Evolutionary conservation across 352 stramenopile genomes (phyloP).

Genomic region (Phytopythium chamaehyphon): DNA sequence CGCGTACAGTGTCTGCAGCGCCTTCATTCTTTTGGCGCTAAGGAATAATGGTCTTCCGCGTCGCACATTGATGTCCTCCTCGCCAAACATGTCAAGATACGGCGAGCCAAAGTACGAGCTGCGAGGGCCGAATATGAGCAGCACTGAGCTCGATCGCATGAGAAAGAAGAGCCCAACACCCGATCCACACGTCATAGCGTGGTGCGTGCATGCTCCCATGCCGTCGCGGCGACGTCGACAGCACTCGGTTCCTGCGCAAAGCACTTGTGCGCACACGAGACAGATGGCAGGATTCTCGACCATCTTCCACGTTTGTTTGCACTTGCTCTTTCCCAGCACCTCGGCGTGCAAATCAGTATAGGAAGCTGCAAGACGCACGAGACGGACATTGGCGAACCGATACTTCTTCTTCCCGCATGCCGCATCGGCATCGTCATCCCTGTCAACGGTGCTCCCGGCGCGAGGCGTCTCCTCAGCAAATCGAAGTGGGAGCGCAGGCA

Average conservation of each 20-base stretch:
- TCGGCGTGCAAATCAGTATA: slow-evolving; percentile 81
- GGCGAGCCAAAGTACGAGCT: slow-evolving; percentile 84
- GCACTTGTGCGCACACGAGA: slow-evolving; percentile 65
- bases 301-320: slow-evolving; percentile 61
- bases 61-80: slow-evolving; percentile 84
- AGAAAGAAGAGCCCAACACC: slow-evolving; percentile 81
- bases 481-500: slow-evolving; percentile 56
- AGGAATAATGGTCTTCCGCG: slow-evolving; percentile 73
- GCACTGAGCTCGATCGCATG: slow-evolving; percentile 70
- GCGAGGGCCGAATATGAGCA: slow-evolving; percentile 66
- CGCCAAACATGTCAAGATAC: slow-evolving; percentile 87
- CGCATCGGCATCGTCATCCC: background rate
- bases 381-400: slow-evolving; percentile 53
- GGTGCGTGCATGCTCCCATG: slow-evolving; percentile 72
- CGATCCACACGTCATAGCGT: slow-evolving; percentile 67
- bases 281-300: slow-evolving; percentile 82
- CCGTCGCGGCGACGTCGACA: slow-evolving; percentile 60
- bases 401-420: slow-evolving; percentile 10
- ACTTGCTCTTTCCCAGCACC: slow-evolving; percentile 66
- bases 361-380: slow-evolving; percentile 54
- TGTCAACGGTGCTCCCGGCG: background rate
- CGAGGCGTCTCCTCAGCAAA: slow-evolving; percentile 29
- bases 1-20: slow-evolving; percentile 65
- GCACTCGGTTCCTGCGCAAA: slow-evolving; percentile 81
- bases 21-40: slow-evolving; percentile 68